Percentiles rank a stretch among this genome's conserved stretches.
Evolutionary conservation across 2,329 filamentous ascomycete species (phyloP).

Genomic region (Monilinia aucupariae): DNA sequence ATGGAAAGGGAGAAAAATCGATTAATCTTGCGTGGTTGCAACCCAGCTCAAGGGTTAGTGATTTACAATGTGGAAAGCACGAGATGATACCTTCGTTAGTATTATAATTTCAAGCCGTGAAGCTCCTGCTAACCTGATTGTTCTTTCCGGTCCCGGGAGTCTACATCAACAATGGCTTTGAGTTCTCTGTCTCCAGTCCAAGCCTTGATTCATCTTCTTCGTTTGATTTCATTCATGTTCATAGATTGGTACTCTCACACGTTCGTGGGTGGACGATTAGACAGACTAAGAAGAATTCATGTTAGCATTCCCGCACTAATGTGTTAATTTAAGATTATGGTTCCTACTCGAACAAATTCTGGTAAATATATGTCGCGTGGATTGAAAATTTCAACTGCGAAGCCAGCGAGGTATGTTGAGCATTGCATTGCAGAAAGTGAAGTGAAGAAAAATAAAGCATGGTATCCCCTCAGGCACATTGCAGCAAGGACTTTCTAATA

Average conservation of each 20-base stretch:
- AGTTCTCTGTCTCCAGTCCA: background rate
- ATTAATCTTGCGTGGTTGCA: background rate
- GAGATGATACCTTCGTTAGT: background rate
- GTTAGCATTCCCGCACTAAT: background rate
- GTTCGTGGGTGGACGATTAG: too few relatives aligned
- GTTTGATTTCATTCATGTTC: background rate
- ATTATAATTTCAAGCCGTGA: background rate
- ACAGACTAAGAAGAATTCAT: too few relatives aligned
- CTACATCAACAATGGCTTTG: background rate
- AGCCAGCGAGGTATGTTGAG: background rate
- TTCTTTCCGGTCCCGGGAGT: background rate
- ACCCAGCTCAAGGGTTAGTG: background rate
- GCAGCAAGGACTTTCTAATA: background rate
- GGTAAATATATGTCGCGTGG: background rate
- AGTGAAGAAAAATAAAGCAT: background rate
- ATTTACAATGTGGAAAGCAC: background rate
- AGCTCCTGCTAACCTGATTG: background rate
- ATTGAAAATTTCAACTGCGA: background rate
- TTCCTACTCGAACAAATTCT: background rate
- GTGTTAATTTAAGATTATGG: background rate
- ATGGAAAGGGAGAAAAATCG: background rate
- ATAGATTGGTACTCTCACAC: too few relatives aligned
- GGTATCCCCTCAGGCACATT: background rate
- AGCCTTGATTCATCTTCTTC: too few relatives aligned
- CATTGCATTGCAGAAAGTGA: background rate